phyloP scores from a whole-genome alignment of 1,284 basidiomycete species.

The Cutaneotrichosporon cutaneum region DNA sequence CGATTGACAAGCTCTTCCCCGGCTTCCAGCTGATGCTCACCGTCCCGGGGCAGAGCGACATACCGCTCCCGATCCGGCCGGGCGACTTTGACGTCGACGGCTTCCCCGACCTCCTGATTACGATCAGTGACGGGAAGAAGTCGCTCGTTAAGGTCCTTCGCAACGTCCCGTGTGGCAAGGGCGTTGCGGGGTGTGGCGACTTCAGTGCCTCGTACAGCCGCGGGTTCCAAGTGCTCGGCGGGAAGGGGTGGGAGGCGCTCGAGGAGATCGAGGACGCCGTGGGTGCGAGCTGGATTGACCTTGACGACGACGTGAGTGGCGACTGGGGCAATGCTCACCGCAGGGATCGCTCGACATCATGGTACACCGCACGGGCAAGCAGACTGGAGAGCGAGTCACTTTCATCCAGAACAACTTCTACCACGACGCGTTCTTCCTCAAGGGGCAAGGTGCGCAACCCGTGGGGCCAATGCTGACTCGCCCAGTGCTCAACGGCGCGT shows the following conservation, averaged over 20 bases:
- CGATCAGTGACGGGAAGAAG: slow-evolving; percentile 52
- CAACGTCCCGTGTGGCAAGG: slow-evolving; percentile 66
- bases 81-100: slow-evolving; percentile 95
- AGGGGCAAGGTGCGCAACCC: slow-evolving; percentile 71
- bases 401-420: slow-evolving; percentile 98
- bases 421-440: slow-evolving; percentile 98
- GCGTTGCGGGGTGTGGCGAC: slow-evolving; percentile 37
- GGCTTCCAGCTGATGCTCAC: slow-evolving; percentile 63
- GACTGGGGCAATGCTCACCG: neutral
- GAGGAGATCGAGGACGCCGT: slow-evolving; percentile 72
- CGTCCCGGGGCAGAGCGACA: slow-evolving; percentile 55
- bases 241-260: slow-evolving; percentile 64
- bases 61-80: slow-evolving; percentile 75
- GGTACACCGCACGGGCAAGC: slow-evolving; percentile 75
- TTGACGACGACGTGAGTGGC: slow-evolving; percentile 88
- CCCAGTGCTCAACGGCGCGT: slow-evolving; percentile 87
- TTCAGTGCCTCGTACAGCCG: slow-evolving; percentile 49
- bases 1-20: slow-evolving; percentile 65
- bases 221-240: slow-evolving; percentile 64
- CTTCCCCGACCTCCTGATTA: slow-evolving; percentile 82
- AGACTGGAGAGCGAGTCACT: slow-evolving; percentile 57
- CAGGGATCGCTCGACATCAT: slow-evolving; percentile 91
- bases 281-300: slow-evolving; percentile 78
- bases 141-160: slow-evolving; percentile 63
- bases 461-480: neutral